These are phyloP conservation scores for Parastagonospora nodorum DNA, from an alignment of 2,329 filamentous ascomycete species.

Conservation along the genomic window DNA sequence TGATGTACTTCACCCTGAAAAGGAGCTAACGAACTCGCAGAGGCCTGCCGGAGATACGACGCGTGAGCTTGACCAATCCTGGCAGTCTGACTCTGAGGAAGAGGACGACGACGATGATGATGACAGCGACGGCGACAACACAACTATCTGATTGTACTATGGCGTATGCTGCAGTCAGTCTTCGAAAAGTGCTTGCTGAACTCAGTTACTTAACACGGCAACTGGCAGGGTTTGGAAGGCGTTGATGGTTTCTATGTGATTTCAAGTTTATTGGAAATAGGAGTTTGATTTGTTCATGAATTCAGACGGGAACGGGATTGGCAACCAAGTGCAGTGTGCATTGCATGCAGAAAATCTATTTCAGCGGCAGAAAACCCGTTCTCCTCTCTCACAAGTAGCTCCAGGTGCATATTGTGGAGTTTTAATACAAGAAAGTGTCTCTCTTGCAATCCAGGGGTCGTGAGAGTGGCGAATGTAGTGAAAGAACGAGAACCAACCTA, in stretches of 20 bases:
- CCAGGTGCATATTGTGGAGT: too few species aligned
- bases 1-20: not conserved
- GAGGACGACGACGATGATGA: slow-evolving; percentile 31
- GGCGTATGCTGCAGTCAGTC: not conserved
- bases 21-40: slow-evolving; percentile 10
- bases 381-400: too few species aligned
- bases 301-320: too few species aligned
- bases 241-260: too few species aligned
- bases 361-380: too few species aligned
- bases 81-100: slow-evolving; percentile 9
- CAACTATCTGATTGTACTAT: slow-evolving; percentile 26
- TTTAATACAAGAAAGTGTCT: not conserved
- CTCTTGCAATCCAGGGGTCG: not conserved
- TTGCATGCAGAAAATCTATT: too few species aligned
- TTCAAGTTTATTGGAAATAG: too few species aligned
- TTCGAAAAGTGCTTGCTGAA: not conserved
- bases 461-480: not conserved
- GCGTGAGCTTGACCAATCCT: slow-evolving; percentile 4
- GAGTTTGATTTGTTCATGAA: too few species aligned
- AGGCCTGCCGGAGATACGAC: slow-evolving; percentile 12
- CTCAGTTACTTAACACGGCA: not conserved
- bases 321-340: too few species aligned
- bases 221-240: not conserved
- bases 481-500: not conserved
- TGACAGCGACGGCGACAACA: slow-evolving; percentile 46